Evolutionary conservation across 2,329 filamentous ascomycete genomes (phyloP), one percentile per base, ranked within the genome.

Genomic region (Calonectria fujianensis): DNA sequence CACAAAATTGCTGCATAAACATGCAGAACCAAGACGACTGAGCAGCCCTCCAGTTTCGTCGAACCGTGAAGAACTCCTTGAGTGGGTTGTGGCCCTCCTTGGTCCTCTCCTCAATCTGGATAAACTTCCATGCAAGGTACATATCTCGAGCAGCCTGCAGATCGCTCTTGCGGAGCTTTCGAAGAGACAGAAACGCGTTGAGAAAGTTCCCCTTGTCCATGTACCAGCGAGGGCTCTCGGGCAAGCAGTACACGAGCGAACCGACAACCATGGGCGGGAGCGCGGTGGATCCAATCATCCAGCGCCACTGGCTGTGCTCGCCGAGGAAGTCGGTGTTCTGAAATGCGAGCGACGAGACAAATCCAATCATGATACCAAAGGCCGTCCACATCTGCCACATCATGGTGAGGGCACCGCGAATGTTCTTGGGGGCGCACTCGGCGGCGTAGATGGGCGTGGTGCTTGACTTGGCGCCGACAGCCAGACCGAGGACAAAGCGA

Each of bases 371-470:
- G 69, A 84, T 90, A 3, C 85, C 84, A 16, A 87, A 85, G 24
- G 83, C 83, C 2, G 80, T 83, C 76, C 78, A 82, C 74, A 80
- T 82, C 74, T 84, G 89, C 94, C 94, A 96, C 79, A 92, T 93
- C 94, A 96, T 96, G 76, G 95, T 94, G 13, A 96, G 87, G 14
- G 93, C 94, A 77, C 94, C 93, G 77, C 93, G 90, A 68, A 95
- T 92, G 7, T 87, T 81, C 2, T 93, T 91, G 0, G 93, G 93
- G 0, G 92, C 89, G 61, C 91, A 93, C 82, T 95, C 94, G 1
- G 94, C 93, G 0, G 93, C 91, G 79, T 94, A 96, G 59, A 96
- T 91, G 0, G 94, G 94, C 0, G 93, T 90, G 0, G 88, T 91
- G 7, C 88, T 89, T 16, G 90, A 90, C 81, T 94, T 94, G 41